phyloP scores from a whole-genome alignment of 1,284 basidiomycete species.

The Tausonia pullulans region DNA sequence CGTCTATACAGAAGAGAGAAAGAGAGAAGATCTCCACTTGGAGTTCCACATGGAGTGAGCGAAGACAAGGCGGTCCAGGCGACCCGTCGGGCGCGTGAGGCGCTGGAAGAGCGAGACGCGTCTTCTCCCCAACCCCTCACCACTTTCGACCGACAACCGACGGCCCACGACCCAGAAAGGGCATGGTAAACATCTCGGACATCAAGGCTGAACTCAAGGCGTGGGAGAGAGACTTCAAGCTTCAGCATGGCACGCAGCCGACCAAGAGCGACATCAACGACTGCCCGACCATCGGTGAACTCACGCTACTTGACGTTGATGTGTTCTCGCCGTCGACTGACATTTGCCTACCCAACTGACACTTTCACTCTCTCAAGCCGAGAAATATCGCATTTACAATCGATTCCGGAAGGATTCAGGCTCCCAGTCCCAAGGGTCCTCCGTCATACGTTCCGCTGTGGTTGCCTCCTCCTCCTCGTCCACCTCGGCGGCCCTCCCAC shows the following conservation, averaged over 20 bases:
- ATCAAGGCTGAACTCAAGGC: conserved; percentile 64
- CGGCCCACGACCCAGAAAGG: too few relatives aligned
- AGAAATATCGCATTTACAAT: conserved; percentile 15
- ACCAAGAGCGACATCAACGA: conserved; percentile 66
- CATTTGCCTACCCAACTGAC: not conserved
- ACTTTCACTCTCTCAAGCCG: not conserved
- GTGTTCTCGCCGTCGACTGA: not conserved
- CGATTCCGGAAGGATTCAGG: conserved; percentile 3
- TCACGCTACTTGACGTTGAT: not conserved
- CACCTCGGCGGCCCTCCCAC: not conserved
- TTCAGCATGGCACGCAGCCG: conserved; percentile 49
- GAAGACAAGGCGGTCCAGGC: too few relatives aligned
- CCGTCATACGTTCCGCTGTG: not conserved
- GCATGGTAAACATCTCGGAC: conserved; percentile 30
- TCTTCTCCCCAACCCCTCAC: too few relatives aligned
- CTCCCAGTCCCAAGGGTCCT: not conserved
- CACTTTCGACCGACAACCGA: too few relatives aligned
- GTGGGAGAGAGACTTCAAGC: conserved; percentile 68
- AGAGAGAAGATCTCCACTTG: too few relatives aligned
- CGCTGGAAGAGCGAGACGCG: too few relatives aligned
- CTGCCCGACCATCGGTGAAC: conserved; percentile 56
- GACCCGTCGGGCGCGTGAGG: too few relatives aligned
- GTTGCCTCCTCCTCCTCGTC: not conserved
- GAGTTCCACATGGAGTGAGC: too few relatives aligned
- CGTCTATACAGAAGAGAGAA: too few relatives aligned